These are phyloP conservation scores for Phtheirospermum japonicum DNA, from an alignment of 257 asterid species.

Conservation along the genomic window DNA sequence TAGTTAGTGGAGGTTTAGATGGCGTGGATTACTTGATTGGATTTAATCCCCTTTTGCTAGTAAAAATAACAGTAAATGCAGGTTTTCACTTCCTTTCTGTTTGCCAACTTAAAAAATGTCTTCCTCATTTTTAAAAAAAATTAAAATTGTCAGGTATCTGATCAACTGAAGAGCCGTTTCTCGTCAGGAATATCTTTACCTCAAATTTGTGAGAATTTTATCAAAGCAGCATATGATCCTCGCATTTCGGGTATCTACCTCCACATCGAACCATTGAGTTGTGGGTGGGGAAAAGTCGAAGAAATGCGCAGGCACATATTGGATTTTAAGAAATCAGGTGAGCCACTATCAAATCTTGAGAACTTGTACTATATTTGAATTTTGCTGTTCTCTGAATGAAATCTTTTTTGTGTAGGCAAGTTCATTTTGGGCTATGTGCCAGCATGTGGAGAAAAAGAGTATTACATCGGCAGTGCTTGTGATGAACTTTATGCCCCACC, in stretches of 20 bases:
- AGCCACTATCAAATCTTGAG: background rate
- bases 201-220: constrained; percentile 85
- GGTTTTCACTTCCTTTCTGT: background rate
- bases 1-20: too few relatives aligned
- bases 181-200: constrained; percentile 91
- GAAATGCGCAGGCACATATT: constrained; percentile 88
- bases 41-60: too few relatives aligned
- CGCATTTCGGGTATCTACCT: constrained; percentile 89
- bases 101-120: constrained; percentile 1
- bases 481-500: constrained; percentile 96
- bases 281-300: constrained; percentile 99
- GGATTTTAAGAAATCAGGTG: constrained; percentile 95
- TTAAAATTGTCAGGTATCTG: constrained; percentile 66
- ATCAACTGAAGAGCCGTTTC: constrained; percentile 95
- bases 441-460: constrained; percentile 89
- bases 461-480: constrained; percentile 87
- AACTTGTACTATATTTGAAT: constrained; percentile 10
- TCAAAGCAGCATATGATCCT: constrained; percentile 97
- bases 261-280: constrained; percentile 77
- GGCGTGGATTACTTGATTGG: too few relatives aligned
- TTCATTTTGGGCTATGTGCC: constrained; percentile 77
- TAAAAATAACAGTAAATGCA: background rate
- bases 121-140: constrained; percentile 14
- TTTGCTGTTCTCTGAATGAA: constrained; percentile 1
- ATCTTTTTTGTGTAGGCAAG: constrained; percentile 46